A percentile compares a stretch with the other conserved stretches of the same genome.
phyloP scores from a whole-genome alignment of 495 filamentous ascomycete species.

The Podospora bellae-mahoneyi region DNA sequence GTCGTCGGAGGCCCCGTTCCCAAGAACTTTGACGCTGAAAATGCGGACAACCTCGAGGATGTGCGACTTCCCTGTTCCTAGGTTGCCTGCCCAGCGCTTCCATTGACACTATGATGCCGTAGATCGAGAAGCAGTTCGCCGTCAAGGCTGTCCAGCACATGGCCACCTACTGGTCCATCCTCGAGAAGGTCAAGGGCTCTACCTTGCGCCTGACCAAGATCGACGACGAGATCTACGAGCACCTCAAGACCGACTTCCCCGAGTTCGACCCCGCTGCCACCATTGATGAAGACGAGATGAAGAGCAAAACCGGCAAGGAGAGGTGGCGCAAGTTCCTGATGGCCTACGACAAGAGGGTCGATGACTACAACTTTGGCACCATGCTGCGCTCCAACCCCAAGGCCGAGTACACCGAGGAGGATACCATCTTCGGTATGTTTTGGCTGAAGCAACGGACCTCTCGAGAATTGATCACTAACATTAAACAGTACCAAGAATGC shows the following conservation, averaged over 20 bases:
- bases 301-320: conserved; percentile 95
- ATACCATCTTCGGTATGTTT: conserved; percentile 79
- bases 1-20: conserved; percentile 25
- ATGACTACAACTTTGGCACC: conserved; percentile 97
- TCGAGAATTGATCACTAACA: conserved; percentile 13
- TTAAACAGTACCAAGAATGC: conserved; percentile 75
- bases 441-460: neutral
- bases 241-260: conserved; percentile 82
- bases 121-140: conserved; percentile 99
- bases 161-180: conserved; percentile 92
- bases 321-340: conserved; percentile 94
- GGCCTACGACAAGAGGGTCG: conserved; percentile 84
- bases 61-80: conserved; percentile 27
- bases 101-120: neutral
- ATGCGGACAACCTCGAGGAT: conserved; percentile 51
- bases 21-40: conserved; percentile 42
- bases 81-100: neutral
- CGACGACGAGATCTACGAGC: conserved; percentile 89
- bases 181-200: conserved; percentile 84
- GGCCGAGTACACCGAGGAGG: conserved; percentile 80
- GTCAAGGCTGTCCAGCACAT: conserved; percentile 97
- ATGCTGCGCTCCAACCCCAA: conserved; percentile 77
- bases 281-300: conserved; percentile 92
- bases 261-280: conserved; percentile 79
- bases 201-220: conserved; percentile 83